These are phyloP conservation scores for Pseudozyma pruni DNA, from an alignment of 1,284 basidiomycete genomes.

Conservation along the genomic window DNA sequence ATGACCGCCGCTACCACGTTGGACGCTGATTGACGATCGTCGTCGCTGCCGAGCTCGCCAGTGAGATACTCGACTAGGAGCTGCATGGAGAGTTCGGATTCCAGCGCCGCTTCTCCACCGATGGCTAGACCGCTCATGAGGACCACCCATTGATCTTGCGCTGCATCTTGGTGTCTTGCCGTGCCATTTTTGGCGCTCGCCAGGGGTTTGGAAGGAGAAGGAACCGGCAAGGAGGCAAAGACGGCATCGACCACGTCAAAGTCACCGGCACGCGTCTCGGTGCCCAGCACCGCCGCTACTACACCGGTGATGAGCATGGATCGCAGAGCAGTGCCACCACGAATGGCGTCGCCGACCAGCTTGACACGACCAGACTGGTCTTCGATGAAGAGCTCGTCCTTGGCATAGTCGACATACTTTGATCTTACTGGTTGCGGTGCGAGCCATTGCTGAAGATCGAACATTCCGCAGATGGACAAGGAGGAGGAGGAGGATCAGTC, in stretches of 20 bases:
- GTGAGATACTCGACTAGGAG: constrained; percentile 78
- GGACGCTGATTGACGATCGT: constrained; percentile 55
- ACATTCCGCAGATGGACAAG: constrained; percentile 1
- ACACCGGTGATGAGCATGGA: constrained; percentile 70
- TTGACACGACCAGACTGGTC: constrained; percentile 92
- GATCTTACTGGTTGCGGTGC: constrained; percentile 75
- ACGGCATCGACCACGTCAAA: constrained; percentile 94
- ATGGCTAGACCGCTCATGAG: constrained; percentile 69
- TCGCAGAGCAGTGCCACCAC: constrained; percentile 33
- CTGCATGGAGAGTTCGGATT: constrained; percentile 48
- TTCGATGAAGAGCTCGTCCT: constrained; percentile 88
- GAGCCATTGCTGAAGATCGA: constrained; percentile 81
- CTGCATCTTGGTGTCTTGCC: constrained; percentile 3
- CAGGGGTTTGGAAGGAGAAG: constrained; percentile 1
- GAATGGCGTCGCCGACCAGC: constrained; percentile 77
- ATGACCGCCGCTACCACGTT: constrained; percentile 52
- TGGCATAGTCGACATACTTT: constrained; percentile 73
- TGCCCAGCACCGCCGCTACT: constrained; percentile 87
- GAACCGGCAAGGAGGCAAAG: constrained; percentile 74
- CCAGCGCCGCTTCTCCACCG: constrained; percentile 69
- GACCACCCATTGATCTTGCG: constrained; percentile 53
- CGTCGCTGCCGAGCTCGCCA: constrained; percentile 80
- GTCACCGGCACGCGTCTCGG: constrained; percentile 87
- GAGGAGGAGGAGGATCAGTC: no score
- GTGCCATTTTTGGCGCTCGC: constrained; percentile 1